Base-by-base conservation (phyloP, 139 green algal species). In the Dunaliella primolecta region DNA sequence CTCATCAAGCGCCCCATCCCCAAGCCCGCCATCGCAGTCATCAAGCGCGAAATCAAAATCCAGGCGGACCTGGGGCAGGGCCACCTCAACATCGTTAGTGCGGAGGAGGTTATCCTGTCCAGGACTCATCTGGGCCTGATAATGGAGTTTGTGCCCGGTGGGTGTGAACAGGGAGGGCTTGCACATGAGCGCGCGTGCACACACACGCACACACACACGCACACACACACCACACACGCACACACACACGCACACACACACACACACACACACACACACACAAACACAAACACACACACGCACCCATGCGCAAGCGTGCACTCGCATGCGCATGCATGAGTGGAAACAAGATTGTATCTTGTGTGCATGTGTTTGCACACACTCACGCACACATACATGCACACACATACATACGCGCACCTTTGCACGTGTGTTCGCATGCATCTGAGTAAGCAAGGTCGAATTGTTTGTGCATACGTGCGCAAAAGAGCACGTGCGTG, bases 41-140 rank as follows among this genome's bases (percentile, higher is more conserved):
- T 93, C 78, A 91, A 91, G 87, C 88, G 90, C 1, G 92, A 95
- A 80, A 95, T 95, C 34, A 91, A 91, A 82, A 93, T 95, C 31
- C 87, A 94, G 70, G 87, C 92, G 1, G 87, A 93, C 57, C 81
- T 95, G 38, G 92, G 92, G 0, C 86, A 93, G 70, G 90, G 90
- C 0, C 92, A 95, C 84, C 84, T 92, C 24, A 95, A 93, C 86
- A 93, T 95, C 30, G 89, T 95, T 27, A 88, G 89, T 75, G 88
- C 92, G 15, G 83, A 92, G 3, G 89, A 92, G 64, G 92, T 95
- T 11, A 83, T 95, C 30, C 84, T 95, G 2, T 88, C 87, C 11
- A 86, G 84, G 33, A 87, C 86, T 0, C 89, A 94, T 71, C 84
- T 95, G 0, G 89, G 89, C 25, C 80, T 95, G 15, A 86, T 93